Base-by-base conservation (phyloP, 495 filamentous ascomycete genomes). In the Margaritispora aquatica region DNA sequence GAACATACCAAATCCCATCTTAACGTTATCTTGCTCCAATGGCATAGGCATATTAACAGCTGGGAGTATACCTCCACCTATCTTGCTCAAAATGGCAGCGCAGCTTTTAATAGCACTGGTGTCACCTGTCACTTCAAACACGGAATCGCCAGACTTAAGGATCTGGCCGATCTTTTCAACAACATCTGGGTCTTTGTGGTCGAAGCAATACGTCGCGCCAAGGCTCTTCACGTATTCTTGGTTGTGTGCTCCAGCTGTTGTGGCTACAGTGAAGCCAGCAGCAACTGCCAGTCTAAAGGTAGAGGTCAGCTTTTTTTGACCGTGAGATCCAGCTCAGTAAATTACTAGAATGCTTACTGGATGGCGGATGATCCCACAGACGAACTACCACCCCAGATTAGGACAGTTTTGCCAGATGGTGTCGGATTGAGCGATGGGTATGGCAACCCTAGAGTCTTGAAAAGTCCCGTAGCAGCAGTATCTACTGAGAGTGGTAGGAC, bases 391-490 rank as follows among this genome's bases (percentile, higher is more conserved):
- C 74, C 74, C 70, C 70, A 73, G 10, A 77, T 61, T 0, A 77
- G 52, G 17, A 77, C 51, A 17, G 51, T 69, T 31, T 70, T 68
- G 1, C 62, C 63, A 27, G 22, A 23, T 31, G 47, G 21, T 24
- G 31, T 57, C 1, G 57, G 34, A 9, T 60, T 26, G 9, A 58
- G n/a, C n/a, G 54, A 47, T 17, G 60, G 55, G 20, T 21, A 58
- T 1, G 47, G 48, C 15, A 63, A 17, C 1, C 26, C 29, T 8
- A 64, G 55, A 50, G 50, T 56, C 17, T 53, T 26, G 51, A 70
- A 79, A 17, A 81, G 63, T 0, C 73, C 75, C n/a, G 66, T 66
- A 1, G 73, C 64, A 7, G 78, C 76, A 1, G 78, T 81, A 1
- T 70, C 68, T 26, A 77, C 61, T 0, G 66, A 66, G 10, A 79